Percentiles rank a stretch among this genome's conserved stretches.
Conservation (phyloP, 352 stramenopile species). For the Globisporangium megalacanthum region DNA sequence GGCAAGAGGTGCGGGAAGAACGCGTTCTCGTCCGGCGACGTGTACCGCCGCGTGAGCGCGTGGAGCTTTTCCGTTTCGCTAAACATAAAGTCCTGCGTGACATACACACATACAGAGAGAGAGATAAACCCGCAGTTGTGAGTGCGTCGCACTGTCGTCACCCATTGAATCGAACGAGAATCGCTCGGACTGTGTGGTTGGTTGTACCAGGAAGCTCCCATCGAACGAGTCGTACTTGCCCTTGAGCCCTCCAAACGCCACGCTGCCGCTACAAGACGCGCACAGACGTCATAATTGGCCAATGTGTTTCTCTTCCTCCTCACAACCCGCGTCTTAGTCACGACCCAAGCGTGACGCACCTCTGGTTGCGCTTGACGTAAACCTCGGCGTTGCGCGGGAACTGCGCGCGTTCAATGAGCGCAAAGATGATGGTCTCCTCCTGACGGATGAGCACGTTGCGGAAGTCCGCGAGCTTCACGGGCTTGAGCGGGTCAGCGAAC, state of each 20-base stretch:
- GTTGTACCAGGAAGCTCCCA: slow-evolving; percentile 69
- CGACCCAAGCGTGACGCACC: slow-evolving; percentile 18
- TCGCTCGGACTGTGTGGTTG: not conserved
- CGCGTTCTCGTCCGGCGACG: slow-evolving; percentile 96
- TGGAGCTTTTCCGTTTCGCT: slow-evolving; percentile 96
- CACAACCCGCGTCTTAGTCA: not conserved
- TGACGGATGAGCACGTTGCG: slow-evolving; percentile 87
- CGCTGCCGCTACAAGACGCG: slow-evolving; percentile 37
- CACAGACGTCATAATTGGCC: not conserved
- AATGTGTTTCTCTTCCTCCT: not conserved
- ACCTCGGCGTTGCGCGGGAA: slow-evolving; percentile 94
- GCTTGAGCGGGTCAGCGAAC: slow-evolving; percentile 59
- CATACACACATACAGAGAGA: too few relatives aligned
- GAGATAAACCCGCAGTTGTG: slow-evolving; percentile 47
- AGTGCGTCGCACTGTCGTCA: not conserved
- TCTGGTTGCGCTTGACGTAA: slow-evolving; percentile 89
- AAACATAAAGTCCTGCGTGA: slow-evolving; percentile 94
- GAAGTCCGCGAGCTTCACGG: slow-evolving; percentile 83
- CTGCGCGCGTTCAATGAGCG: slow-evolving; percentile 97
- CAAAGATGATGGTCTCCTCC: slow-evolving; percentile 99
- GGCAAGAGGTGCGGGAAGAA: slow-evolving; percentile 95
- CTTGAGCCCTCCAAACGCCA: slow-evolving; percentile 71
- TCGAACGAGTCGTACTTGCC: slow-evolving; percentile 84
- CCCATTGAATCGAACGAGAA: not conserved
- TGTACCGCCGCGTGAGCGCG: slow-evolving; percentile 95